Evolutionary conservation across 495 filamentous ascomycete genomes (phyloP).

Genomic region (Annulohypoxylon bovei): DNA sequence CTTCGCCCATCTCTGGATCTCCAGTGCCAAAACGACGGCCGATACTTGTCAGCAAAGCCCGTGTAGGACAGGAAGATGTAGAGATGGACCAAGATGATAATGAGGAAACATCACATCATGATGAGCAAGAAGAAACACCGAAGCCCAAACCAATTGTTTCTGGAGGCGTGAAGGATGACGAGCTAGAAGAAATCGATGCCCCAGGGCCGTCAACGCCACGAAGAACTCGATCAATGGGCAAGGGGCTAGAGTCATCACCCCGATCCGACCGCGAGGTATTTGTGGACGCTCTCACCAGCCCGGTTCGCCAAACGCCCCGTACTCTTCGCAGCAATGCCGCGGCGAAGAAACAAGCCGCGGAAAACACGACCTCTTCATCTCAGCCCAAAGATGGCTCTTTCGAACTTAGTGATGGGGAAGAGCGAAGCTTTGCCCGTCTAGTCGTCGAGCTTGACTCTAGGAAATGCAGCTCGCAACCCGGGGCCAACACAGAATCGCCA

Average conservation of each 20-base stretch:
- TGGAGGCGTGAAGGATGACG: not conserved
- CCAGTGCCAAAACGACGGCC: constrained; percentile 41
- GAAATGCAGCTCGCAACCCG: constrained; percentile 39
- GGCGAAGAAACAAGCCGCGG: not conserved
- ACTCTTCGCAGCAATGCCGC: constrained; percentile 25
- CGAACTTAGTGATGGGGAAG: constrained; percentile 55
- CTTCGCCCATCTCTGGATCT: constrained; percentile 58
- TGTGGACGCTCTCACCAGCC: constrained; percentile 59
- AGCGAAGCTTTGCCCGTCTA: constrained; percentile 56
- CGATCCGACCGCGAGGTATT: constrained; percentile 54
- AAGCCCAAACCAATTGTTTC: not conserved
- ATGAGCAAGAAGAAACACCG: constrained; percentile 8
- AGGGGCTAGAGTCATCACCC: constrained; percentile 42
- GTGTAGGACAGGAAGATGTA: constrained; percentile 18
- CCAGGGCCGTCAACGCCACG: constrained; percentile 8
- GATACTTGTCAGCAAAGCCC: constrained; percentile 23
- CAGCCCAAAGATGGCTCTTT: constrained; percentile 48
- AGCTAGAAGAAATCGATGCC: not conserved
- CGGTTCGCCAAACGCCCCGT: constrained; percentile 13
- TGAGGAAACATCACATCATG: constrained; percentile 17
- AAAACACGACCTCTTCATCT: not conserved
- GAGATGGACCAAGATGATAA: constrained; percentile 24
- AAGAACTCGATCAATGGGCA: constrained; percentile 15
- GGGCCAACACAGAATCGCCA: constrained; percentile 32
- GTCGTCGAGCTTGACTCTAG: constrained; percentile 57